phyloP scores from a whole-genome alignment of 768 basidiomycete species.

The Phaeotremella fagi region DNA sequence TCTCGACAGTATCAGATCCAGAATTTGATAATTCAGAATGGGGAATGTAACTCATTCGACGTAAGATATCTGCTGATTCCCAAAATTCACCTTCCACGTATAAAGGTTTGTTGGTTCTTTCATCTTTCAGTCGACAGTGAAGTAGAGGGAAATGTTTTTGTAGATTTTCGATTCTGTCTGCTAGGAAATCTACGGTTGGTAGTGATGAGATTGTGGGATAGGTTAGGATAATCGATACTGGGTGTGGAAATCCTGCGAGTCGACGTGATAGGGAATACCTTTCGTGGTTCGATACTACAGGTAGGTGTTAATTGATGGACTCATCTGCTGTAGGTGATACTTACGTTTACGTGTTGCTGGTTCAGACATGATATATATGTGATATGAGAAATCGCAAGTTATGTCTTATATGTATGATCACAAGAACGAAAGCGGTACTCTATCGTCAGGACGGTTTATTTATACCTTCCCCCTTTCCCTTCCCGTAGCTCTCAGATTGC shows the following conservation, averaged over 20 bases:
- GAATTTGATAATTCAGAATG: not conserved
- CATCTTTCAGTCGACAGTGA: not conserved
- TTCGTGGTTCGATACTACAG: constrained; percentile 17
- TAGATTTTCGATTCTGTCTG: constrained; percentile 1
- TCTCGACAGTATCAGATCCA: not conserved
- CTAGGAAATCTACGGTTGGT: constrained; percentile 3
- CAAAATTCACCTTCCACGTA: constrained; percentile 7
- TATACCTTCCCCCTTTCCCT: no score
- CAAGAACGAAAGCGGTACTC: no score
- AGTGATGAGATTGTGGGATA: constrained; percentile 1
- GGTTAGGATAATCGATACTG: not conserved
- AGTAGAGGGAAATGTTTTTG: constrained; percentile 18
- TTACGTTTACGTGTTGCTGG: no score
- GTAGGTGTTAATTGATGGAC: no score
- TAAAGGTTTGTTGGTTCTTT: constrained; percentile 7
- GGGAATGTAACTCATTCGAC: not conserved
- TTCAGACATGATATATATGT: no score
- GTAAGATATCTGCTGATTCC: constrained; percentile 7
- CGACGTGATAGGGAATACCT: constrained; percentile 12
- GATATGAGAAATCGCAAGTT: no score
- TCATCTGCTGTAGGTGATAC: no score
- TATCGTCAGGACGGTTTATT: no score
- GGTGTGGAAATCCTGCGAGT: constrained; percentile 1
- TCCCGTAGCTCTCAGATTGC: no score
- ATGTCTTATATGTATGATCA: no score